Evolutionary conservation across 192 early-diverging fungal species (phyloP).

Genomic region (Backusella sp.): DNA sequence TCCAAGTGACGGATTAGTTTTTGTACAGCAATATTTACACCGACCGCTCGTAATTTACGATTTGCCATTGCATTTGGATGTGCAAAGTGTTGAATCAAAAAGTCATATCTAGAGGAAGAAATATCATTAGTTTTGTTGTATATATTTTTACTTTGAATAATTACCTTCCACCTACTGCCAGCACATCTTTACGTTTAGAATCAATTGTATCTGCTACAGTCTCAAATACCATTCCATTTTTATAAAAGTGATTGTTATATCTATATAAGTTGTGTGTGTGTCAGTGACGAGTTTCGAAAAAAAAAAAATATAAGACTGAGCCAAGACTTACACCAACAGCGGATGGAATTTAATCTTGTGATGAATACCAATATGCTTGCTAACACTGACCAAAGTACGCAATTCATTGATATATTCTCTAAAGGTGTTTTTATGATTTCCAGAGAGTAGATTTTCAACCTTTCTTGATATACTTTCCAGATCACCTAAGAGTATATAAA

Average conservation of each 20-base stretch:
- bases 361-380: constrained; percentile 47
- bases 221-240: constrained; percentile 58
- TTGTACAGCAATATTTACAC: constrained; percentile 81
- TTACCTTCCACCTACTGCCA: constrained; percentile 53
- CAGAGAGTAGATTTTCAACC: constrained; percentile 44
- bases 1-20: constrained; percentile 65
- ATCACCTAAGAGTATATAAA: constrained; percentile 32
- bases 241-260: constrained; percentile 57
- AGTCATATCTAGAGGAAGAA: constrained; percentile 40
- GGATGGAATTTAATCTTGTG: constrained; percentile 52
- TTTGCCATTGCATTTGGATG: constrained; percentile 38
- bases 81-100: constrained; percentile 51
- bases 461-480: constrained; percentile 44
- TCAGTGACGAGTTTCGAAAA: neutral
- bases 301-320: neutral
- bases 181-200: constrained; percentile 49
- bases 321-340: constrained; percentile 45
- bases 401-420: constrained; percentile 41
- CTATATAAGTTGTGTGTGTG: constrained; percentile 13
- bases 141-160: neutral
- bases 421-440: constrained; percentile 38
- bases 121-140: neutral
- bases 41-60: constrained; percentile 59
- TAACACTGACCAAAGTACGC: constrained; percentile 36
- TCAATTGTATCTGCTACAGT: constrained; percentile 48